phyloP scores from a whole-genome alignment of 164 flowering plant genomes.

The Aristolochia contorta region DNA sequence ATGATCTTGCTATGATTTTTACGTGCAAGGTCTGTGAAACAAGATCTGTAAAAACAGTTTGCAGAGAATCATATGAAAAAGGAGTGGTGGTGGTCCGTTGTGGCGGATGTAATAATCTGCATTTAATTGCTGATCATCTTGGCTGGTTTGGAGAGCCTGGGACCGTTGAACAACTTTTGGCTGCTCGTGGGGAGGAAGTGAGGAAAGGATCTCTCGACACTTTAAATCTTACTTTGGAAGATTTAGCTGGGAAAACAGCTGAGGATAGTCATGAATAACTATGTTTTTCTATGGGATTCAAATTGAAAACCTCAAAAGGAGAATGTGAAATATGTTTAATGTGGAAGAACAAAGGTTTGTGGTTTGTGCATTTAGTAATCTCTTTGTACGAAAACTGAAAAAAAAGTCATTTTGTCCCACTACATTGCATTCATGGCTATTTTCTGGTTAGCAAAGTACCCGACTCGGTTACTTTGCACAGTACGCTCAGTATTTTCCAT shows the following conservation, averaged over 20 bases:
- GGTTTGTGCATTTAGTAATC: too few relatives aligned
- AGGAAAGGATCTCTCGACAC: conserved; percentile 62
- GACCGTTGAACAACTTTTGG: conserved; percentile 74
- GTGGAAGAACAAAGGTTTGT: too few relatives aligned
- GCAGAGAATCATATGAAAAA: conserved; percentile 83
- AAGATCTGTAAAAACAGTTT: conserved; percentile 61
- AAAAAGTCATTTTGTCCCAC: too few relatives aligned
- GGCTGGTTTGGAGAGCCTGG: conserved; percentile 93
- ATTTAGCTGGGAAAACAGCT: conserved; percentile 44
- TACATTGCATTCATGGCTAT: too few relatives aligned
- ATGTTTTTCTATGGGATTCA: too few relatives aligned
- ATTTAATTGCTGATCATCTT: conserved; percentile 80
- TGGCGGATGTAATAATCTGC: conserved; percentile 68
- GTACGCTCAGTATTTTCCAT: too few relatives aligned
- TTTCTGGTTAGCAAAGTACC: too few relatives aligned
- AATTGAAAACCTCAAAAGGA: too few relatives aligned
- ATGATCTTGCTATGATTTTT: conserved; percentile 73
- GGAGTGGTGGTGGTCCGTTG: conserved; percentile 90
- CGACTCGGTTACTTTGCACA: too few relatives aligned
- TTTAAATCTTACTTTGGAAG: conserved; percentile 63
- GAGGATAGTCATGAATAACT: not conserved
- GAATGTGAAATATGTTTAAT: too few relatives aligned
- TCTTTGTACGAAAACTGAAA: too few relatives aligned
- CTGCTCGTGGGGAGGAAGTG: conserved; percentile 80
- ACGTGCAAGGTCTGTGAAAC: conserved; percentile 97